Base-by-base conservation (phyloP, 441 rosid species). In the Rhodomyrtus psidioides region DNA sequence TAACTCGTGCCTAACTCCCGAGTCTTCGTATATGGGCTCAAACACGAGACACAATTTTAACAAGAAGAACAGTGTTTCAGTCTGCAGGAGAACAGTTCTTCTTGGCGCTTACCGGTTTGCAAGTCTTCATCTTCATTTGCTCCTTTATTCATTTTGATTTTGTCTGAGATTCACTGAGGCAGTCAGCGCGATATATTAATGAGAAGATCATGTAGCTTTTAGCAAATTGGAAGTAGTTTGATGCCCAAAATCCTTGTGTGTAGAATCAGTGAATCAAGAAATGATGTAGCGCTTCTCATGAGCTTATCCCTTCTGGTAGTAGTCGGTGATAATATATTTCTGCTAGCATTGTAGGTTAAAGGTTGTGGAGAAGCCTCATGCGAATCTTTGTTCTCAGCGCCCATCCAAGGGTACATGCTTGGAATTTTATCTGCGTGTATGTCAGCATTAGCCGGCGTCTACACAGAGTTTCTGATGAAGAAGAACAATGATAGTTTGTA, bases 381-480 rank as follows among this genome's bases (percentile, higher is more conserved):
- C 60, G 93, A 95, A 84, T 95, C 98, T 53, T 84, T 94, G 62
- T 94, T 96, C 90, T 91, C 98, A 44, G 94, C 98, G 54, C 95
- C 98, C 44, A 93, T 94, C 76, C 96, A 92, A 86, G 98, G 98
- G 9, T 95, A 95, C 86, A 59, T 92, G 94, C 85, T 96, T 39
- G 97, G 96, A 2, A 60, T 93, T 59, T 89, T 95, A 56, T 95
- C 96, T 65, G 98, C 99, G 87, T 92, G 94, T 90, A 92, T 96
- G 85, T 94, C 98, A 6, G 98, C 98, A 53, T 86, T 93, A 53
- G 98, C 98, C 4, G 98, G 98, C 55, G 93, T 94, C 70, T 94
- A 96, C 83, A 94, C 97, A 49, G 98, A 95, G 89, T 96, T 92
- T 90, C 91, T 95, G 86, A 95, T 94, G 97, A 96, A 95, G 92